Percentiles rank a stretch among this genome's conserved stretches.
These are phyloP conservation scores for Suillus paluster DNA, from an alignment of 768 basidiomycete species.

Conservation along the genomic window DNA sequence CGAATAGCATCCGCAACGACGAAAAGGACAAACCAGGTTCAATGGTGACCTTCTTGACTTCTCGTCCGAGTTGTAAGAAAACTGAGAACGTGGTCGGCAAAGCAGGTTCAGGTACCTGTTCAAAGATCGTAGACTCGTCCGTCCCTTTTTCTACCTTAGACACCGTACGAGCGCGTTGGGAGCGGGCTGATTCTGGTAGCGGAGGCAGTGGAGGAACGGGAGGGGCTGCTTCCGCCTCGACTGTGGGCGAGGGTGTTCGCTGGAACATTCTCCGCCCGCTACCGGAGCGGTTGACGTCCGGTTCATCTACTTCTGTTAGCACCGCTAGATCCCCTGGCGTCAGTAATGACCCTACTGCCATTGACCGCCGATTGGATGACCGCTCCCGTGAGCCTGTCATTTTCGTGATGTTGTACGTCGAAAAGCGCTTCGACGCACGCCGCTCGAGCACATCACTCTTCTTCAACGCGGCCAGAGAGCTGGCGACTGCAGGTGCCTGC, in stretches of 20 bases:
- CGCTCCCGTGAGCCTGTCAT: constrained; percentile 75
- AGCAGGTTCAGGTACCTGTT: constrained; percentile 22
- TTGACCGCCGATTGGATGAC: constrained; percentile 66
- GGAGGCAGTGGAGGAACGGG: constrained; percentile 56
- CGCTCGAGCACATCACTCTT: constrained; percentile 86
- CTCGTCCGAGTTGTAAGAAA: constrained; percentile 87
- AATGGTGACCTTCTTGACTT: constrained; percentile 85
- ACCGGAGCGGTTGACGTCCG: constrained; percentile 24
- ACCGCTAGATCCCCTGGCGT: constrained; percentile 76
- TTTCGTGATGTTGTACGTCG: constrained; percentile 91
- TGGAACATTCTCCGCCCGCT: constrained; percentile 30
- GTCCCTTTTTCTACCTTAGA: constrained; percentile 8
- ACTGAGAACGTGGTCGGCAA: constrained; percentile 54
- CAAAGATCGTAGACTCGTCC: constrained; percentile 22
- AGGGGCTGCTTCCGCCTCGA: constrained; percentile 20
- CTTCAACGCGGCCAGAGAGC: constrained; percentile 87
- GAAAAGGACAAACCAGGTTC: constrained; percentile 74
- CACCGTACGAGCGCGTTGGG: constrained; percentile 7
- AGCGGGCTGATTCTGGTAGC: constrained; percentile 43
- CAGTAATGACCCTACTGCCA: constrained; percentile 64
- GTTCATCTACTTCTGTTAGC: constrained; percentile 74
- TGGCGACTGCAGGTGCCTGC: constrained; percentile 69
- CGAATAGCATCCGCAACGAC: constrained; percentile 83
- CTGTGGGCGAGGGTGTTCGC: constrained; percentile 41
- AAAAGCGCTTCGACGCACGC: constrained; percentile 94